Base-by-base conservation (phyloP, 2,329 filamentous ascomycete species). In the Penicillium hordei region DNA sequence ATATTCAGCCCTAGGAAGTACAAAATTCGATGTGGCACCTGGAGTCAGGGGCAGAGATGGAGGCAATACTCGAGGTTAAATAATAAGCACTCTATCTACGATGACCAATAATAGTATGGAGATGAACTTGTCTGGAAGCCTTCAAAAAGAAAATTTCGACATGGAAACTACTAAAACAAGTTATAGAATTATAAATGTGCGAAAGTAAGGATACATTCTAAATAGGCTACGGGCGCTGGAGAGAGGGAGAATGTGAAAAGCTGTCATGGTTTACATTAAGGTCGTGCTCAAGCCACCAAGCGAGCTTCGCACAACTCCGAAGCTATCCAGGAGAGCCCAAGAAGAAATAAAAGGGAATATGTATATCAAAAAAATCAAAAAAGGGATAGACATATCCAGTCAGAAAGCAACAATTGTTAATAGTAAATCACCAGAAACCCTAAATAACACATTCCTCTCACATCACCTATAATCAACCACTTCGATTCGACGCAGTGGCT, bases 221-320 rank as follows among this genome's bases (percentile, higher is more conserved):
- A 61, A 55, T 55, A 54, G 57, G 59, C 60, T 65, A 65, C 64
- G 54, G 58, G 56, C 56, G 49, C 62, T 61, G 62, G 60, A 62
- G 50, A 58, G 53, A 56, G 48, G 48, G 57, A 58, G 51, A 63
- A 57, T 45, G 59, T 60, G 64, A 61, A 65, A 65, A 67, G 64
- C 64, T 61, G 64, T 67, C 65, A 67, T 67, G 64, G 63, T 67
- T 67, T 68, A 68, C 65, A 68, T 66, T 67, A 66, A 65, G 59
- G 58, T 67, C 65, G 60, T 67, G 65, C 65, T 65, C 60, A 67
- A 66, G 65, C 65, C 60, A 65, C 60, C 63, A 67, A 66, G 62
- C 60, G 49, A 57, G 65, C 65, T 66, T 65, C 65, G 62, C 65
- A 66, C 64, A 65, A 64, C 63, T 64, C 64, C 60, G 62, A 65